Base-by-base conservation (phyloP, 2,329 filamentous ascomycete species). In the Ambrosiella xylebori region DNA sequence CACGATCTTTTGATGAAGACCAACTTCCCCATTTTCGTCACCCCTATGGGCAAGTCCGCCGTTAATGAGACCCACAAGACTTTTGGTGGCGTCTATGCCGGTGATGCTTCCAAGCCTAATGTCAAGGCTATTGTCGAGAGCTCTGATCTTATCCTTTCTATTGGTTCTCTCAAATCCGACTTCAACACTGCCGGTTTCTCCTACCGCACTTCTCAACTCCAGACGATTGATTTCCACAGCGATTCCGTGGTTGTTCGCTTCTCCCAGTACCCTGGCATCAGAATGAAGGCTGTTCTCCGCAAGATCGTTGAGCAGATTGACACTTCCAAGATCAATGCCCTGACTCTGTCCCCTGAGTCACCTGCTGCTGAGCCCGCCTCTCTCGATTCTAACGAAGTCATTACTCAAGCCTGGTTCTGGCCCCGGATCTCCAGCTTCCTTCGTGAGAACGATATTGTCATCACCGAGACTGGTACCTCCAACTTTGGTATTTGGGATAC, bases 401-500 rank as follows among this genome's bases (percentile, higher is more conserved):
- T 89, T 66, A 83, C 77, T 8, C 85, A 89, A 67, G 76, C 77
- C 13, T 88, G 79, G 75, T 77, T 95, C 68, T 95, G 88, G 87
- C 85, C 85, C 0, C 79, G 78, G 44, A 73, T 93, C 13, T 83
- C 85, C 41, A 75, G 82, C 61, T 94, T 85, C 74, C 71, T 95
- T 8, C 75, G 77, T 57, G 74, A 82, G 57, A 76, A 82, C 51
- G 89, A 95, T 65, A 80, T 94, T 59, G 74, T 95, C 57, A 78
- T 95, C 55, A 91, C 88, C 0, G 89, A 94, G 68, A 95, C 88
- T 1, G 89, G 88, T 44, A 95, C 89, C 0, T 76, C 88, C 59
- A 91, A 89, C 71, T 91, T 94, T 68, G 89, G 89, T 58, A 86
- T 93, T 65, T 88, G 86, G 80, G 86, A 90, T 59, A 90, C 88